Evolutionary conservation across 108 stramenopile genomes (phyloP), one percentile per base, ranked within the genome.

Genomic region (Tribonema minus): DNA sequence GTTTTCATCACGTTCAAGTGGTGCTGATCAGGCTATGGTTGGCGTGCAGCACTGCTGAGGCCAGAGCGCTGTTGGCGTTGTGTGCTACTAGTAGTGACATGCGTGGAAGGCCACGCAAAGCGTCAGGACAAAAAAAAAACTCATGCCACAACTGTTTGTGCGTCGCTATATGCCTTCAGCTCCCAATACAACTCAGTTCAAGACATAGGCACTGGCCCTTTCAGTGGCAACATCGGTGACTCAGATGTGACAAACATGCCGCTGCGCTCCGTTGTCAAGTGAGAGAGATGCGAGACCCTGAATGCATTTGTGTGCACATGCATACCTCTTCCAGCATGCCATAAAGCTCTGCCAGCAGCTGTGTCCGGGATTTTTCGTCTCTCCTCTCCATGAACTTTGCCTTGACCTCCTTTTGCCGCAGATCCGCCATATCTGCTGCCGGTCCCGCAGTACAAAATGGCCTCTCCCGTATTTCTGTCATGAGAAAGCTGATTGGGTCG

Each of bases 401-500:
- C 34, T 75, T 75, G 33, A 65, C 73, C 37, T 66, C 64, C 12
- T 58, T 64, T 9, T 40, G 64, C 36, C 73, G 37, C 7, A 31
- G 32, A 41, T 75, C 73, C 29, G 46, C 38, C 46, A n/a, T n/a
- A n/a, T 75, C 64, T 3, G 46, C 6, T 33, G 46, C n/a, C 26
- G n/a, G 31, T 12, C 73, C 39, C 26, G 73, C 41, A 1, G 73
- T n/a, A n/a, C n/a, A 9, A 58, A 40, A 26, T 70, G 15, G 39
- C 29, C 40, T 68, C 77, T 70, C 62, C 68, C 36, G 65, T 25
- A 79, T 70, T 36, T 79, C 41, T 2, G 58, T 12, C 29, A 40
- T 65, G 32, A 79, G 37, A 54, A 79, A 79, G 0, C 27, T 46
- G 28, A 79, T 79, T 2, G 77, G 77, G 15, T 79, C 77, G 31